These are phyloP conservation scores for Candida stauntonica DNA, from an alignment of 805 yeast species.

Conservation along the genomic window DNA sequence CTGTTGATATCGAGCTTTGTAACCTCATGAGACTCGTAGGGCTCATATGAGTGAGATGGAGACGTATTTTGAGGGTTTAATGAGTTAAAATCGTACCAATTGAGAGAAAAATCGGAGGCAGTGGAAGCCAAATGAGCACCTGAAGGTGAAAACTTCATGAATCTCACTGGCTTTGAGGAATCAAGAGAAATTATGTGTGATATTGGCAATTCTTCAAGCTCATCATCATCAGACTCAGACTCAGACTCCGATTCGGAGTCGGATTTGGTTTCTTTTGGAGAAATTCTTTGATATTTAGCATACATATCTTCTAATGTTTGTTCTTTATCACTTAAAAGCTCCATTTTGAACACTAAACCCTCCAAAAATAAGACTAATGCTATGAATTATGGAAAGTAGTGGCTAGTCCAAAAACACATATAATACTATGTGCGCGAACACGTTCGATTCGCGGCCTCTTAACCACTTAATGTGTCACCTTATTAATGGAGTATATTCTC, in stretches of 20 bases:
- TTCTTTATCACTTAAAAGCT: too few species aligned
- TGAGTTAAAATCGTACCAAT: conserved; percentile 31
- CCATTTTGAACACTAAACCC: too few species aligned
- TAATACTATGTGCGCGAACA: too few species aligned
- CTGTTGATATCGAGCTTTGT: conserved; percentile 6
- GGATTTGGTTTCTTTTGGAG: background rate
- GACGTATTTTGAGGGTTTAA: conserved; percentile 23
- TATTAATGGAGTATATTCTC: too few species aligned
- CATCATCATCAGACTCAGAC: conserved; percentile 24
- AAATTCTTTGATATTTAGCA: background rate
- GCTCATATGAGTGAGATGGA: conserved; percentile 13
- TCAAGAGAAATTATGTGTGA: conserved; percentile 30
- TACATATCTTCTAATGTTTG: background rate
- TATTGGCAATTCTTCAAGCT: conserved; percentile 30
- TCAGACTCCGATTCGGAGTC: conserved; percentile 6
- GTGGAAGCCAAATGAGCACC: conserved; percentile 28
- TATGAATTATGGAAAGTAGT: too few species aligned
- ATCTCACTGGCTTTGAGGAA: conserved; percentile 18
- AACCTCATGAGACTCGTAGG: conserved; percentile 15
- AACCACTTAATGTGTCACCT: too few species aligned
- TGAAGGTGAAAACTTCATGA: conserved; percentile 22
- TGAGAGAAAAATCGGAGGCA: conserved; percentile 25
- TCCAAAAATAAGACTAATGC: too few species aligned
- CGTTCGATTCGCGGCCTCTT: too few species aligned
- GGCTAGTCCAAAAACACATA: too few species aligned